Percentiles rank a stretch among this genome's conserved stretches.
Conservation (phyloP, 2,329 filamentous ascomycete species). For the Penicillium sumatraense region DNA sequence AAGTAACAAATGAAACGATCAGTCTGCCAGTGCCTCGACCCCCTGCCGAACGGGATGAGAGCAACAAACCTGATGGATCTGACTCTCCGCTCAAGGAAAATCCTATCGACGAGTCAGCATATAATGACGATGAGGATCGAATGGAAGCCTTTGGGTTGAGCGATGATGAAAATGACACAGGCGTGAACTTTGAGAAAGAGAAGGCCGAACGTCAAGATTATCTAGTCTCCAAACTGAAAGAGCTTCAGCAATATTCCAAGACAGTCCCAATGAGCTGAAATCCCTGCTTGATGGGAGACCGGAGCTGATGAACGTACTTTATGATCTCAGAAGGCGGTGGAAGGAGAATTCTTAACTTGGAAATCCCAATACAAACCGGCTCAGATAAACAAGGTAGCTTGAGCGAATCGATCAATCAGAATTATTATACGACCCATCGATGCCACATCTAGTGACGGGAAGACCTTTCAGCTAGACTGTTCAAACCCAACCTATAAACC, state of each 20-base stretch:
- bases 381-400: slow-evolving; percentile 1
- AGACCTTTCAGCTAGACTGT: not conserved
- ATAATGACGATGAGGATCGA: not conserved
- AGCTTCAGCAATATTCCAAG: slow-evolving; percentile 1
- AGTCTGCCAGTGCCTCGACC: slow-evolving; percentile 1
- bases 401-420: slow-evolving; percentile 1
- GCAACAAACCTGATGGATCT: slow-evolving; percentile 1
- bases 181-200: not conserved
- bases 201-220: not conserved
- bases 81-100: not conserved
- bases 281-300: not conserved
- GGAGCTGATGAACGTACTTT: not conserved
- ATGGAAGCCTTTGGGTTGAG: slow-evolving; percentile 1
- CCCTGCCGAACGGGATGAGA: not conserved
- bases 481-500: not conserved
- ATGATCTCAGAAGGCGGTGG: not conserved
- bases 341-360: slow-evolving; percentile 1
- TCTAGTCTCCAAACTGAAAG: not conserved
- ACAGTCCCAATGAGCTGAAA: not conserved
- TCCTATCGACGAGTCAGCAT: slow-evolving; percentile 1
- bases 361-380: not conserved
- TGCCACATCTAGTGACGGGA: not conserved
- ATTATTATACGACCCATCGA: not conserved
- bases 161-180: not conserved
- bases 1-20: not conserved